These are phyloP conservation scores for Stylosanthes scabra DNA, from an alignment of 331 rosid genomes.

Conservation along the genomic window DNA sequence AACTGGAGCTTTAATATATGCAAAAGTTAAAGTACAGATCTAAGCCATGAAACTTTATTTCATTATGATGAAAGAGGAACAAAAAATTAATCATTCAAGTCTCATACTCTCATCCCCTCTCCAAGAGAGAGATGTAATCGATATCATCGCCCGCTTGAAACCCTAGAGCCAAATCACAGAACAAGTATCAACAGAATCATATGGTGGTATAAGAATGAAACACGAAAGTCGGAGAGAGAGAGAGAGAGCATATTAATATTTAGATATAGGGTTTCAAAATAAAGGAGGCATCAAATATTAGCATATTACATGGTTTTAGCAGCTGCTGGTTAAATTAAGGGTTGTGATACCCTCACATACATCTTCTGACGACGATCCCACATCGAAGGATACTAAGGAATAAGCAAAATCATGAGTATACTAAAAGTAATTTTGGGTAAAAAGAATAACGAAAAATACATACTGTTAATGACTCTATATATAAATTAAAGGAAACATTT, in stretches of 20 bases:
- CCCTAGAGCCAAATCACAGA: conserved; percentile 31
- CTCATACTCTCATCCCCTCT: background rate
- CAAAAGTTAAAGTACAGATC: background rate
- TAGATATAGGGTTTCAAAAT: background rate
- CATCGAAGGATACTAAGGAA: background rate
- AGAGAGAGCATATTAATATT: background rate
- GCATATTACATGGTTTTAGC: conserved; percentile 14
- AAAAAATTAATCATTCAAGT: background rate
- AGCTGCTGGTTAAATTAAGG: background rate
- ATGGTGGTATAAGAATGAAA: background rate
- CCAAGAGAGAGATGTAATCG: background rate
- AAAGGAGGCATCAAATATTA: too few relatives aligned
- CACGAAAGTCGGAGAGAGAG: background rate
- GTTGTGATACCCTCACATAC: too few relatives aligned
- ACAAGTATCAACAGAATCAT: background rate
- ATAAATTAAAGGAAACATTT: background rate
- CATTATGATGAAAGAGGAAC: background rate
- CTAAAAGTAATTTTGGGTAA: background rate
- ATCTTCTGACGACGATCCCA: too few relatives aligned
- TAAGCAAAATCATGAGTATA: too few relatives aligned
- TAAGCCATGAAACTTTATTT: background rate
- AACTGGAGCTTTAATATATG: background rate
- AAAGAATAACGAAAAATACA: background rate
- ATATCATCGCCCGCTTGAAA: conserved; percentile 8
- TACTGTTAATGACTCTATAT: too few relatives aligned